Conservation (phyloP, 2,329 filamentous ascomycete genomes). For the Sporothrix mexicana region DNA sequence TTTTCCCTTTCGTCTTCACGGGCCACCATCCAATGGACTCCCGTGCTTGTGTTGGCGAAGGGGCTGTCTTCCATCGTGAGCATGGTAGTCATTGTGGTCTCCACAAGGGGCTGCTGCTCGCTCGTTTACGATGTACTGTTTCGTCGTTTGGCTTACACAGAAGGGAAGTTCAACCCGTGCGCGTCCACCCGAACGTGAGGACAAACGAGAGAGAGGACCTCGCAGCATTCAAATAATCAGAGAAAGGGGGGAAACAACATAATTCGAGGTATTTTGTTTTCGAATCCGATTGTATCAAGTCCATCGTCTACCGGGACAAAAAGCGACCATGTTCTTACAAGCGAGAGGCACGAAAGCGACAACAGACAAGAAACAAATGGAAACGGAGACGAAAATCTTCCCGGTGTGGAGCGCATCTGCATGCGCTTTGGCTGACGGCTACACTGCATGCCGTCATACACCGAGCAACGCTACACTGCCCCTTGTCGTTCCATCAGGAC, state of each 20-base stretch:
- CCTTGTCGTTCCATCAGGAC: neutral
- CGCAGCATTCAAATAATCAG: neutral
- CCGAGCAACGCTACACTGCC: slow-evolving; percentile 30
- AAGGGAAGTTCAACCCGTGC: slow-evolving; percentile 6
- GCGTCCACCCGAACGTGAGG: slow-evolving; percentile 1
- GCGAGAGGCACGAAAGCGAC: neutral
- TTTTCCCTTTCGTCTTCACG: neutral
- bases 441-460: slow-evolving; percentile 34
- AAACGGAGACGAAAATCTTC: slow-evolving; percentile 4
- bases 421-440: slow-evolving; percentile 24
- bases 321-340: too few species aligned
- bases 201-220: neutral
- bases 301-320: neutral
- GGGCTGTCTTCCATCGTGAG: neutral
- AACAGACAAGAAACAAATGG: slow-evolving; percentile 4
- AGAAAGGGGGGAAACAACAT: neutral
- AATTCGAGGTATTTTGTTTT: neutral
- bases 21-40: neutral
- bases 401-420: slow-evolving; percentile 26
- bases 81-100: neutral
- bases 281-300: neutral
- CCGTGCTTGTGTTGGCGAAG: slow-evolving; percentile 4
- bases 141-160: slow-evolving; percentile 14
- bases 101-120: neutral
- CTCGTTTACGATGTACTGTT: slow-evolving; percentile 7